Conservation (phyloP, 2,329 filamentous ascomycete genomes). For the Emergomyces pasteurianus region DNA sequence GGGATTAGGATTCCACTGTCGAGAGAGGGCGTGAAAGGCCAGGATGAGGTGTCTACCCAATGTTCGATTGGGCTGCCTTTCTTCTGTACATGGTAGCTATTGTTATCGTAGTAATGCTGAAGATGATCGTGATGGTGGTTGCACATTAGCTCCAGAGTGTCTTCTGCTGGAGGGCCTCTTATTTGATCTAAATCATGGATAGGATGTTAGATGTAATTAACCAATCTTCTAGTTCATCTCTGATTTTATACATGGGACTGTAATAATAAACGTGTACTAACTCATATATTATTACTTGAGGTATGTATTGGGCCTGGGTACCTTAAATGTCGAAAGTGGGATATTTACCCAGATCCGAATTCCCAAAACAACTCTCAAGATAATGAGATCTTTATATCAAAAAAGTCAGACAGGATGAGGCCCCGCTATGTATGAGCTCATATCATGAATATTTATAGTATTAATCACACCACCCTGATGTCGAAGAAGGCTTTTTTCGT, state of each 20-base stretch:
- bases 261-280: not conserved
- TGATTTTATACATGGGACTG: not conserved
- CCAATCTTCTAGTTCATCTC: too few relatives aligned
- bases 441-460: not conserved
- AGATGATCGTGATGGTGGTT: not conserved
- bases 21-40: not conserved
- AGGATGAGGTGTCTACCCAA: constrained; percentile 3
- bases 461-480: not conserved
- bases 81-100: not conserved
- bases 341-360: not conserved
- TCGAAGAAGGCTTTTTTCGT: not conserved
- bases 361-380: too few relatives aligned
- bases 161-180: not conserved
- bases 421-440: not conserved
- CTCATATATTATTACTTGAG: not conserved
- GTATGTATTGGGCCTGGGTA: not conserved
- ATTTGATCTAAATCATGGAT: not conserved
- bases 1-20: not conserved
- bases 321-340: not conserved
- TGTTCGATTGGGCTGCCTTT: constrained; percentile 1
- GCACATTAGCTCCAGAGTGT: not conserved
- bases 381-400: not conserved
- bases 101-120: not conserved
- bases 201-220: not conserved
- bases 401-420: not conserved